These are phyloP conservation scores for Nicotiana tabacum DNA, from an alignment of 257 asterid genomes.

Conservation along the genomic window DNA sequence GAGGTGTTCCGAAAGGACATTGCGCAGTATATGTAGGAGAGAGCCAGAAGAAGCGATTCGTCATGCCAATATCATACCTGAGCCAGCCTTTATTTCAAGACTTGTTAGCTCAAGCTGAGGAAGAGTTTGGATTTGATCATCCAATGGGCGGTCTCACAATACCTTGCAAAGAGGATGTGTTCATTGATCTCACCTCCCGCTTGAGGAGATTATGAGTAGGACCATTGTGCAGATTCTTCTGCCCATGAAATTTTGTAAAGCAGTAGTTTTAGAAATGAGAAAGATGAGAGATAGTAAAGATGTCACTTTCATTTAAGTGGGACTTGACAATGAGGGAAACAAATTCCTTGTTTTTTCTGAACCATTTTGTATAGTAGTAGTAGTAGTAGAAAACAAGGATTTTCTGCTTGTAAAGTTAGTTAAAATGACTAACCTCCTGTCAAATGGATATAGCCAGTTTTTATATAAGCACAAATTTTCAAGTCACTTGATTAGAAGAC, in stretches of 20 bases:
- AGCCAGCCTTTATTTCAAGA: not conserved
- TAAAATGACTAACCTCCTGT: too few relatives aligned
- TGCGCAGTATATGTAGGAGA: not conserved
- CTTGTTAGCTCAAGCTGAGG: not conserved
- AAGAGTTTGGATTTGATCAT: not conserved
- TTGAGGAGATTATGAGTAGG: not conserved
- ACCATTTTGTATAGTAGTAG: not conserved
- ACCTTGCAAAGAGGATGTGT: not conserved
- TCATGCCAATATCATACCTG: not conserved
- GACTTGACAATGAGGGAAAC: not conserved
- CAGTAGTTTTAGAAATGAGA: not conserved
- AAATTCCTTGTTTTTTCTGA: not conserved
- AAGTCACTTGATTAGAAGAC: not conserved
- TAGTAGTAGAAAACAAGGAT: not conserved
- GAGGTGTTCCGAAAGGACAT: conserved; percentile 2
- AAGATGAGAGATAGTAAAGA: not conserved
- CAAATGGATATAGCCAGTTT: too few relatives aligned
- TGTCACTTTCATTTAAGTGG: not conserved
- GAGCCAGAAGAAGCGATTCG: not conserved
- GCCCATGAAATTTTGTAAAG: not conserved
- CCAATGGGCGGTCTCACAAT: not conserved
- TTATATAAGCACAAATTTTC: not conserved
- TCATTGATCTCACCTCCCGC: not conserved
- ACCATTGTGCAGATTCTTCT: not conserved
- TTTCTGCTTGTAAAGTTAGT: not conserved